Evolutionary conservation across 768 basidiomycete genomes (phyloP), one percentile per base, ranked within the genome.

Genomic region (Hygrophorus russula): DNA sequence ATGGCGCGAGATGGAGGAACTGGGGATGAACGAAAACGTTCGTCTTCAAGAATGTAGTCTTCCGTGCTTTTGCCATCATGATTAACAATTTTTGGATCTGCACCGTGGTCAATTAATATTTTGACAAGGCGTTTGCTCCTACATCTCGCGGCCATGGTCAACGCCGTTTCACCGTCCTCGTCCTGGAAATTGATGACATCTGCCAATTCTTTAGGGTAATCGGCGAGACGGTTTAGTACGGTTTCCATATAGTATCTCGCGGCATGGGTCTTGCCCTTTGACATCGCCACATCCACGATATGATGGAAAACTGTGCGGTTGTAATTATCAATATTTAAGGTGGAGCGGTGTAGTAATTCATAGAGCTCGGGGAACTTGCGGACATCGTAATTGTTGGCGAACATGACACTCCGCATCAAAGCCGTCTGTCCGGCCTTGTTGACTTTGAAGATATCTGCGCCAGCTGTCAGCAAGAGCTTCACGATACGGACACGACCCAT

Each of bases 131-230:
- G 84, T 61, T 96, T 93, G 61, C 88, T 92, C 44, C 96, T 70
- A 57, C 93, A 97, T 34, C 96, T 75, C 11, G 96, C 94, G 14
- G 96, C 93, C 71, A 99, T 78, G 3, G 96, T 98, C 48, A 99
- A 63, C 9, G 96, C 91, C 5, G 96, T 98, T 65, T 99, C 96
- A 29, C 94, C 94, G 50, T 99, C 96, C 58, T 97, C 92, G 58
- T 98, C 94, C 59, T 96, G 96, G 59, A 97, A 98, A 57, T 99
- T 99, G 63, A 99, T 91, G 37, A 99, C 90, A 55, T 99, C 96
- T 27, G 91, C 89, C 24, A 99, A 67, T 61, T 99, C 96, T 55
- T 86, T 86, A 0, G 96, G 93, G 64, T 88, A 99, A 56, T 93
- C 92, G 5, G 85, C 72, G 32, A 99, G 71, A 40, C 94, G 76